phyloP scores from a whole-genome alignment of 2,329 filamentous ascomycete genomes.

The Monilinia fructigena region DNA sequence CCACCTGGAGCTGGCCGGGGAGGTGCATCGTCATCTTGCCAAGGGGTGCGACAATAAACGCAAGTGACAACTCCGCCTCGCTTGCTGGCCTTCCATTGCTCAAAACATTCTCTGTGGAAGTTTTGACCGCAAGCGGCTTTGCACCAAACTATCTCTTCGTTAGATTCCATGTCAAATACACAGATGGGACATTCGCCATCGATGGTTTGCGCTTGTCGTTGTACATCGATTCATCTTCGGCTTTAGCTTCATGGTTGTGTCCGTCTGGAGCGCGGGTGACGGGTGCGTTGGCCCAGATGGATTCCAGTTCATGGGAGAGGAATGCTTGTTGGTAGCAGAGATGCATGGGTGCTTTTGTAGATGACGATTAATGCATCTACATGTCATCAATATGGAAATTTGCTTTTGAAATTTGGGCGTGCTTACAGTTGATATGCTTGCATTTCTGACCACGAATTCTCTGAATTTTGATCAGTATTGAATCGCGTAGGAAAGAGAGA shows the following conservation, averaged over 20 bases:
- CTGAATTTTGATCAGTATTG: slow-evolving; percentile 20
- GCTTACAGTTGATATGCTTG: slow-evolving; percentile 31
- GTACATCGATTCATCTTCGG: slow-evolving; percentile 23
- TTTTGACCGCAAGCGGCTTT: slow-evolving; percentile 56
- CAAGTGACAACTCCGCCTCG: slow-evolving; percentile 50
- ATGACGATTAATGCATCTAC: slow-evolving; percentile 31
- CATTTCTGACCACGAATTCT: slow-evolving; percentile 29
- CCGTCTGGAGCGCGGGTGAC: slow-evolving; percentile 26
- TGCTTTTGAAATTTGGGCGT: background rate
- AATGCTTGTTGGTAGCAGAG: slow-evolving; percentile 30
- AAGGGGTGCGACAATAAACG: slow-evolving; percentile 58
- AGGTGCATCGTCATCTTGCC: slow-evolving; percentile 46
- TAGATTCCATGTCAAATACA: slow-evolving; percentile 34
- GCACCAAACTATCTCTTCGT: slow-evolving; percentile 54
- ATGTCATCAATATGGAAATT: background rate
- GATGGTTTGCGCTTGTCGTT: slow-evolving; percentile 29
- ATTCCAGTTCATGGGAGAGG: slow-evolving; percentile 26
- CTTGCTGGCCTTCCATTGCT: slow-evolving; percentile 53
- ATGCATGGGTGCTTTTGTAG: slow-evolving; percentile 28
- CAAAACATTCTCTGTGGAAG: slow-evolving; percentile 53
- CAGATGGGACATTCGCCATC: slow-evolving; percentile 31
- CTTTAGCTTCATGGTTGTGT: slow-evolving; percentile 11
- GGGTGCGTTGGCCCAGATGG: slow-evolving; percentile 29
- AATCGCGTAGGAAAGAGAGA: background rate
- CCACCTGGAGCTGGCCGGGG: slow-evolving; percentile 16